These are phyloP conservation scores for Colletotrichum karsti DNA, from an alignment of 2,329 filamentous ascomycete species.

Conservation along the genomic window DNA sequence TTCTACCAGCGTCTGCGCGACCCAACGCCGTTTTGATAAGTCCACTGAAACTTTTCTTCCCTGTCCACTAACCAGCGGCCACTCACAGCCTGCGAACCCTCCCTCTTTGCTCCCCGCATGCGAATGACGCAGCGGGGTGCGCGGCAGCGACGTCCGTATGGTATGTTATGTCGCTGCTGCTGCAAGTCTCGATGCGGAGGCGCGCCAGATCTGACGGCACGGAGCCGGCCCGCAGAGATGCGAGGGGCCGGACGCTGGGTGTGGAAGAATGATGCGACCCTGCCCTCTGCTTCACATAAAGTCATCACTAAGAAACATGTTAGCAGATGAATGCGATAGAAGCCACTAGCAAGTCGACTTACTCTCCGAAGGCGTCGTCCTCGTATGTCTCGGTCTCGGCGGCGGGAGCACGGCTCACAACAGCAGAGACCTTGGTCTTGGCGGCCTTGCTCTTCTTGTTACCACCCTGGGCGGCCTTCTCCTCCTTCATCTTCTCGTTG, in stretches of 20 bases:
- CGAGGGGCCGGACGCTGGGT: conserved; percentile 8
- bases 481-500: conserved; percentile 99
- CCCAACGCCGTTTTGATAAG: background rate
- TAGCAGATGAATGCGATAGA: conserved; percentile 25
- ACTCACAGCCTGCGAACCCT: background rate
- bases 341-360: conserved; percentile 52
- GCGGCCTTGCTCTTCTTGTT: conserved; percentile 97
- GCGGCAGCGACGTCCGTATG: background rate
- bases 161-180: background rate
- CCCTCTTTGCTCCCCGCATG: background rate
- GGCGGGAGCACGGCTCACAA: conserved; percentile 67
- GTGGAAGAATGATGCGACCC: conserved; percentile 25
- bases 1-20: background rate
- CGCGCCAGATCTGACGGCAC: conserved; percentile 10
- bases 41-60: background rate
- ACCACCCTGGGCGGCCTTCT: conserved; percentile 92
- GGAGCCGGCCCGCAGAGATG: background rate
- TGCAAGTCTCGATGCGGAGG: conserved; percentile 3
- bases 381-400: conserved; percentile 83
- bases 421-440: conserved; percentile 91
- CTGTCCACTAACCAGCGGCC: background rate
- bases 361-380: conserved; percentile 84
- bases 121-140: background rate
- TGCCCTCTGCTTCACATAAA: conserved; percentile 69
- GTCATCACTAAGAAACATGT: conserved; percentile 62